These are phyloP conservation scores for Trametes sanguinea DNA, from an alignment of 768 basidiomycete species.

Conservation along the genomic window DNA sequence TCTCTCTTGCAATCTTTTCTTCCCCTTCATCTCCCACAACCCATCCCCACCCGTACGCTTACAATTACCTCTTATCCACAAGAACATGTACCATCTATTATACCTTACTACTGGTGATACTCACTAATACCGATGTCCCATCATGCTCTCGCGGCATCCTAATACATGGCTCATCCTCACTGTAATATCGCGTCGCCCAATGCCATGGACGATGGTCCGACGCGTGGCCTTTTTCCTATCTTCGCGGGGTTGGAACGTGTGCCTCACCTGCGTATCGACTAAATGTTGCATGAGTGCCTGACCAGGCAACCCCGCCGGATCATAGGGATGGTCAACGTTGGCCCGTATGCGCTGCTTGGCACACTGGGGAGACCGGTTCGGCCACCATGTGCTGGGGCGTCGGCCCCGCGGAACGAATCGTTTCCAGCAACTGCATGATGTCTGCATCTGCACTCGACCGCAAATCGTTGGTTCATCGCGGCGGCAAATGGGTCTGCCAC, in stretches of 20 bases:
- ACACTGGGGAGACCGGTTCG: neutral
- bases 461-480: neutral
- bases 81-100: conserved; percentile 29
- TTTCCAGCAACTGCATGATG: neutral
- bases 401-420: conserved; percentile 5
- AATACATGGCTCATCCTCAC: conserved; percentile 21
- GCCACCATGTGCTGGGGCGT: neutral
- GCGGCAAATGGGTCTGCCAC: neutral
- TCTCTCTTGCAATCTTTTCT: conserved; percentile 18
- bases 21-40: conserved; percentile 6
- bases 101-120: conserved; percentile 29
- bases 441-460: neutral
- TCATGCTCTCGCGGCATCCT: conserved; percentile 22
- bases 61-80: conserved; percentile 17
- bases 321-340: conserved; percentile 1
- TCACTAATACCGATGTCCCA: conserved; percentile 23
- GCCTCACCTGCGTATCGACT: neutral
- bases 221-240: neutral
- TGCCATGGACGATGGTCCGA: neutral
- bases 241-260: conserved; percentile 20
- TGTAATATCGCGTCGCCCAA: conserved; percentile 4
- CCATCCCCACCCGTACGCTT: conserved; percentile 16
- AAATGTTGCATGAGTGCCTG: conserved; percentile 10
- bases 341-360: conserved; percentile 1
- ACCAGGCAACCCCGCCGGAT: conserved; percentile 9